phyloP scores from a whole-genome alignment of 176 grass and related monocot species.

The Phyllostachys edulis region DNA sequence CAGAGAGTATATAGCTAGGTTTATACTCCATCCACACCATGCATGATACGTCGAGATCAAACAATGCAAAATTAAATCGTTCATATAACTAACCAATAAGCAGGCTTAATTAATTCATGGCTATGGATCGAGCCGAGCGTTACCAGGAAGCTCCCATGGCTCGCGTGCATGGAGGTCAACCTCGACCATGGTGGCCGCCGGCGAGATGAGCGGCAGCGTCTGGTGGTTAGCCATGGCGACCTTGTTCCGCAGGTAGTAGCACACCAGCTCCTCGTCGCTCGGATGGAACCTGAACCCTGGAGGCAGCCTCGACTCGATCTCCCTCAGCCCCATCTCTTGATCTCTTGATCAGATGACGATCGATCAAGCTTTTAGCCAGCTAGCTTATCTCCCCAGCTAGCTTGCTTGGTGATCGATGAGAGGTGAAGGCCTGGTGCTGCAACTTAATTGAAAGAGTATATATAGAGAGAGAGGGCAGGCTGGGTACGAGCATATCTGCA shows the following conservation, averaged over 20 bases:
- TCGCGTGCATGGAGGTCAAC: slow-evolving; percentile 48
- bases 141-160: slow-evolving; percentile 55
- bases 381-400: too few relatives aligned
- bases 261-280: slow-evolving; percentile 49
- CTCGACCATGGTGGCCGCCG: slow-evolving; percentile 39
- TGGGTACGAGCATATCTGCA: too few relatives aligned
- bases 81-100: too few relatives aligned
- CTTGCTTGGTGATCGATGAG: background rate
- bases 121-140: background rate
- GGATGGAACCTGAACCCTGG: slow-evolving; percentile 53
- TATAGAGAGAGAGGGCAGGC: too few relatives aligned
- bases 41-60: too few relatives aligned
- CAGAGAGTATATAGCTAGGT: too few relatives aligned
- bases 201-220: background rate
- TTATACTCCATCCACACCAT: too few relatives aligned
- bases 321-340: slow-evolving; percentile 26
- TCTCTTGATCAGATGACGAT: too few relatives aligned
- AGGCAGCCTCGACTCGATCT: slow-evolving; percentile 47
- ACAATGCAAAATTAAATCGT: too few relatives aligned
- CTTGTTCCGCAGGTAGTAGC: slow-evolving; percentile 46
- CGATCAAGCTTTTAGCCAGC: background rate
- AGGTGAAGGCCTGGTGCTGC: too few relatives aligned
- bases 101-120: background rate
- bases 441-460: too few relatives aligned
- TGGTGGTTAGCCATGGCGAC: slow-evolving; percentile 3